phyloP scores from a whole-genome alignment of 345 rosid genomes.

The Cochlearia excelsa region DNA sequence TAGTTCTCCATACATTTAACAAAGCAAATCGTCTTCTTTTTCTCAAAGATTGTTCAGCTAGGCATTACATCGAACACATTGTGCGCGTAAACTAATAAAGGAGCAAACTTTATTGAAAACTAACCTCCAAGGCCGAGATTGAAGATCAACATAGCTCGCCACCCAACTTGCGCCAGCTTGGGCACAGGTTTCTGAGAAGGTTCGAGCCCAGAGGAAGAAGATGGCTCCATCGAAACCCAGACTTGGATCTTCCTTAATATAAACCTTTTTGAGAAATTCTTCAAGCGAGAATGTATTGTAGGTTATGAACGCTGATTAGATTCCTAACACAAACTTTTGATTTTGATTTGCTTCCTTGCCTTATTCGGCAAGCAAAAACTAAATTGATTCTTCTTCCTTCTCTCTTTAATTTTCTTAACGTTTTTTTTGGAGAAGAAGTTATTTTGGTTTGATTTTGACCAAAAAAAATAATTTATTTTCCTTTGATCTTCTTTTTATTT shows the following conservation, averaged over 20 bases:
- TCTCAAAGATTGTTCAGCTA: not conserved
- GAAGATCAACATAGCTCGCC: constrained; percentile 64
- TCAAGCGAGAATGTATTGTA: no score
- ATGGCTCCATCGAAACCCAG: constrained; percentile 41
- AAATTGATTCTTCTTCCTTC: no score
- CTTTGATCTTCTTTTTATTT: no score
- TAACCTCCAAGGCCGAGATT: constrained; percentile 77
- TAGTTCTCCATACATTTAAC: no score
- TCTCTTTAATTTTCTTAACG: no score
- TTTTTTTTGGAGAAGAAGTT: no score
- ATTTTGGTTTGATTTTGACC: no score
- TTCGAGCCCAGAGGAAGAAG: constrained; percentile 33
- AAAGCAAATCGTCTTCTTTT: not conserved
- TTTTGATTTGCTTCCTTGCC: no score
- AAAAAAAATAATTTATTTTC: no score
- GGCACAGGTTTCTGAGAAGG: constrained; percentile 35
- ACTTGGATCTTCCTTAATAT: constrained; percentile 25
- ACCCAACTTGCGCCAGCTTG: constrained; percentile 43
- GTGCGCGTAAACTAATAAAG: constrained; percentile 16
- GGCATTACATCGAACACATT: constrained; percentile 46
- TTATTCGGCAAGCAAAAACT: no score
- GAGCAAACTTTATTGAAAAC: not conserved
- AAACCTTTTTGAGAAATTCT: constrained; percentile 9
- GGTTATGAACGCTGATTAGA: no score
- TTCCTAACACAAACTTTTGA: no score